Evolutionary conservation across 2,329 filamentous ascomycete genomes (phyloP).

Genomic region (Didymella exigua): DNA sequence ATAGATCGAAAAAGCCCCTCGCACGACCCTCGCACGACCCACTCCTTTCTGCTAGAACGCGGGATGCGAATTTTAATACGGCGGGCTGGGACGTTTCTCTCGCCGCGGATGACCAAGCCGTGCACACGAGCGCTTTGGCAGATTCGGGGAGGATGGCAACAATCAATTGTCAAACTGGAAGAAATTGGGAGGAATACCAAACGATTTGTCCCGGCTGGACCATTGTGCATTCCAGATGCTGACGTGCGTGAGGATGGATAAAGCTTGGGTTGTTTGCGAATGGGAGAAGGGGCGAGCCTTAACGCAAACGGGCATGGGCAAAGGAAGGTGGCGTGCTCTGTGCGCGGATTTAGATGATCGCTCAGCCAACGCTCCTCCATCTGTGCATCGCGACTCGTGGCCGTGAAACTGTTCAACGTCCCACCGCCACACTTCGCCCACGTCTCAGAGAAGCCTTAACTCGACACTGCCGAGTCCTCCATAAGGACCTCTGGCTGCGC

Average conservation of each 20-base stretch:
- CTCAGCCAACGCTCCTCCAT: no score
- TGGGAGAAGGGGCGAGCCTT: constrained; percentile 7
- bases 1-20: neutral
- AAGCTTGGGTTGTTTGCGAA: constrained; percentile 2
- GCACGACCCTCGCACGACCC: neutral
- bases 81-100: neutral
- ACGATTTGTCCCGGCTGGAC: neutral
- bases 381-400: constrained; percentile 4
- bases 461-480: neutral
- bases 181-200: neutral
- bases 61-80: neutral
- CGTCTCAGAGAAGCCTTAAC: neutral
- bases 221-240: neutral
- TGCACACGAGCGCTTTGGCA: neutral
- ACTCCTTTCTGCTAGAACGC: neutral
- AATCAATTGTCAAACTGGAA: neutral
- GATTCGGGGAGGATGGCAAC: neutral
- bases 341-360: constrained; percentile 9
- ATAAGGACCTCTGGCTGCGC: constrained; percentile 3
- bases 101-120: constrained; percentile 1
- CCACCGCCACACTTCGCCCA: constrained; percentile 3
- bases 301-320: constrained; percentile 13
- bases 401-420: neutral
- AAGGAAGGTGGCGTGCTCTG: constrained; percentile 12
- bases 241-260: constrained; percentile 1